Percentiles rank a stretch among this genome's conserved stretches.
These are phyloP conservation scores for Carallia pectinifolia DNA, from an alignment of 345 rosid genomes.

Conservation along the genomic window DNA sequence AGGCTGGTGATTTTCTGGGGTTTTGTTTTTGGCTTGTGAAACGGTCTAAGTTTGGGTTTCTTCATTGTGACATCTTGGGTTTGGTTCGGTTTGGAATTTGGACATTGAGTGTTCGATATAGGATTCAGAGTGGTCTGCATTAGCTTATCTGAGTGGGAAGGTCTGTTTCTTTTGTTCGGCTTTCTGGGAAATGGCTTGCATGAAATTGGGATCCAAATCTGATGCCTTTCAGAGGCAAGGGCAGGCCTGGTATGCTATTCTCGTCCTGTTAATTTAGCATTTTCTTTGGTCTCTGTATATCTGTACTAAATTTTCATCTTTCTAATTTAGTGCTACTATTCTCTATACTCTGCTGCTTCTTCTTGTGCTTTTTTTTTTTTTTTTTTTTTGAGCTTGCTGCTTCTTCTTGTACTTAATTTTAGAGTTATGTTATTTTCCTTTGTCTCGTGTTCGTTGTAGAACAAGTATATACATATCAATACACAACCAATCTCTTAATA, in stretches of 20 bases:
- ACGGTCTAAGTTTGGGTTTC: not conserved
- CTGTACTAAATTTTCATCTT: not conserved
- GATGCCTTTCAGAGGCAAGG: slow-evolving; percentile 95
- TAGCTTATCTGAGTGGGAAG: not conserved
- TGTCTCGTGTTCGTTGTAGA: no score
- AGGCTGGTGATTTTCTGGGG: slow-evolving; percentile 6
- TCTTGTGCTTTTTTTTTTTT: not conserved
- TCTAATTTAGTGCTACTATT: no score
- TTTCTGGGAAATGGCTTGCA: slow-evolving; percentile 64
- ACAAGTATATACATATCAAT: no score
- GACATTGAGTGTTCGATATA: not conserved
- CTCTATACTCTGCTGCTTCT: not conserved
- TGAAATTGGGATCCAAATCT: slow-evolving; percentile 89
- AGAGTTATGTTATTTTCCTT: not conserved
- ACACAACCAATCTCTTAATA: no score
- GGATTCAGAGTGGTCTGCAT: slow-evolving; percentile 4
- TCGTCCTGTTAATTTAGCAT: not conserved
- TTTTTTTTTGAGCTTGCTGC: not conserved
- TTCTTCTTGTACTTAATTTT: not conserved
- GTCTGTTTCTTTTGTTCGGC: slow-evolving; percentile 7
- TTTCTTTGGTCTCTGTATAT: not conserved
- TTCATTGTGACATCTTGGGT: no score
- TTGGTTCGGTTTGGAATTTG: slow-evolving; percentile 1
- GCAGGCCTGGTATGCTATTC: slow-evolving; percentile 79
- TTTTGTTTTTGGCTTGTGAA: slow-evolving; percentile 13